Percentiles rank a stretch among this genome's conserved stretches.
These are phyloP conservation scores for Aspergillus jensenii DNA, from an alignment of 2,329 filamentous ascomycete species.

Conservation along the genomic window DNA sequence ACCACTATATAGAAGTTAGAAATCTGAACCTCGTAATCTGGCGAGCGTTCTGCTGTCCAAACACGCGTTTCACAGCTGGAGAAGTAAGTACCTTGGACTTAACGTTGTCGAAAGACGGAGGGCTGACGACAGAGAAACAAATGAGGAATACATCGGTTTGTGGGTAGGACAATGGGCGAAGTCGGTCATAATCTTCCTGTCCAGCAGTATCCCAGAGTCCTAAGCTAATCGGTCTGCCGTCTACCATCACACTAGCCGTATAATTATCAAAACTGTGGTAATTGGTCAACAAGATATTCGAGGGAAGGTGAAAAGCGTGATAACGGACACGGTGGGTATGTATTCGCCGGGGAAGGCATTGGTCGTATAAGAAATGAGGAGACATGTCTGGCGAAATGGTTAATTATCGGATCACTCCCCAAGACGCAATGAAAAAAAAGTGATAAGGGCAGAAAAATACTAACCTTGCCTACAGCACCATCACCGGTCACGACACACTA, in stretches of 20 bases:
- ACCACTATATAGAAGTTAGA: constrained; percentile 65
- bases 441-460: constrained; percentile 25
- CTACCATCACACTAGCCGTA: constrained; percentile 97
- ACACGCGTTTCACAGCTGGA: not conserved
- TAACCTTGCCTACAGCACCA: constrained; percentile 97
- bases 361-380: constrained; percentile 98
- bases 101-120: constrained; percentile 97
- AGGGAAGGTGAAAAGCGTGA: constrained; percentile 18
- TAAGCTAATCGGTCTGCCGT: constrained; percentile 94
- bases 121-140: constrained; percentile 97
- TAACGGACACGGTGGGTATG: constrained; percentile 79
- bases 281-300: constrained; percentile 20
- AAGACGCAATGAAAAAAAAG: constrained; percentile 7
- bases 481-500: constrained; percentile 99
- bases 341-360: constrained; percentile 99
- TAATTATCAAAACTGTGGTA: constrained; percentile 88
- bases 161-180: constrained; percentile 93
- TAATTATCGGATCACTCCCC: not conserved
- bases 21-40: not conserved
- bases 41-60: not conserved
- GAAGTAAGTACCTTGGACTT: constrained; percentile 78
- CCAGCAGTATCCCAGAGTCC: constrained; percentile 98
- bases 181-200: constrained; percentile 96
- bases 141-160: constrained; percentile 98
- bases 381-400: constrained; percentile 71